These are phyloP conservation scores for Fusarium bulbicola DNA, from an alignment of 2,329 filamentous ascomycete species.

Conservation along the genomic window DNA sequence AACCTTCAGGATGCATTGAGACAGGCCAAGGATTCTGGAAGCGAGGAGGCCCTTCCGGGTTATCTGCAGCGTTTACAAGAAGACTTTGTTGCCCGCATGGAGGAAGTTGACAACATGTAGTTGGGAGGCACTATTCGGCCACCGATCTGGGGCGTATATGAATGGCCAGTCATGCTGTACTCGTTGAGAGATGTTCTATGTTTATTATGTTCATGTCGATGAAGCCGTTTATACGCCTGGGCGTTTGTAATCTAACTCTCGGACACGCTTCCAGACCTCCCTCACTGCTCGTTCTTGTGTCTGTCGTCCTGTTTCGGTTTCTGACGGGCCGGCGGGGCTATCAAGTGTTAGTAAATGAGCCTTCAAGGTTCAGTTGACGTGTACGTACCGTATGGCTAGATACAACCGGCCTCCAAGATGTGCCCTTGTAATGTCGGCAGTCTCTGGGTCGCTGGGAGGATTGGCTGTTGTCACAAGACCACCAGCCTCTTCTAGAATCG, in stretches of 20 bases:
- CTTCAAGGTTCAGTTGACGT: fast-evolving
- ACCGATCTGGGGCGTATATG: not conserved
- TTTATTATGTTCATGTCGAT: not conserved
- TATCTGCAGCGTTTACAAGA: slow-evolving; percentile 61
- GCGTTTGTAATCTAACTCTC: slow-evolving; percentile 71
- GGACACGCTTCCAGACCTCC: slow-evolving; percentile 77
- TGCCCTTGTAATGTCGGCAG: slow-evolving; percentile 65
- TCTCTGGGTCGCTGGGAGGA: slow-evolving; percentile 67
- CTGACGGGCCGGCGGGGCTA: slow-evolving; percentile 71
- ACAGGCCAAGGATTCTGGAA: slow-evolving; percentile 71
- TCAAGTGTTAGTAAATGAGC: not conserved
- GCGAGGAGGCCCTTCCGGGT: slow-evolving; percentile 64
- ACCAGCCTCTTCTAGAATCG: slow-evolving; percentile 76
- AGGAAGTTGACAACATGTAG: slow-evolving; percentile 62
- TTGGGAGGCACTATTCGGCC: too few species aligned
- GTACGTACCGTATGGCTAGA: slow-evolving; percentile 69
- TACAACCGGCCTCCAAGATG: slow-evolving; percentile 75
- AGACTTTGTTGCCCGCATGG: slow-evolving; percentile 80
- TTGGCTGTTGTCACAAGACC: slow-evolving; percentile 79
- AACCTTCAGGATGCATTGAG: slow-evolving; percentile 76
- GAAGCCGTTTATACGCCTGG: slow-evolving; percentile 56
- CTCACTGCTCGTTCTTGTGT: slow-evolving; percentile 75
- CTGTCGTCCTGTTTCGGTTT: slow-evolving; percentile 70
- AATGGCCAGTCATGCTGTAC: not conserved
- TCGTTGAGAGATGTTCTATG: not conserved